phyloP scores from a whole-genome alignment of 805 yeast genomes.

The Candida pseudofarinosa region DNA sequence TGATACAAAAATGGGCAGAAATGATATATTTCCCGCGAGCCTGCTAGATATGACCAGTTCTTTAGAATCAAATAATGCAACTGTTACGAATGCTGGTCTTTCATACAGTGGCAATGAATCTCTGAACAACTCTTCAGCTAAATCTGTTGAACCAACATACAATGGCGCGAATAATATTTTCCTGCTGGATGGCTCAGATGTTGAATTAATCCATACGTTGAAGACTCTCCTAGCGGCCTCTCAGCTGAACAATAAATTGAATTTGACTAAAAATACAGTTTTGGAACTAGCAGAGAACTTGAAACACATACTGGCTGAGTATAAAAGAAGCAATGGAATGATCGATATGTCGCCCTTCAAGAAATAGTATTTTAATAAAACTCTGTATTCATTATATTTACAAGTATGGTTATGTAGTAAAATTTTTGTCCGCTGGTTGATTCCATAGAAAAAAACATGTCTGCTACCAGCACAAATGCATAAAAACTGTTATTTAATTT shows the following conservation, averaged over 20 bases:
- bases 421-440: no score
- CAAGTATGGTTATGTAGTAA: not conserved
- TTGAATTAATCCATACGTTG: not conserved
- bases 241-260: not conserved
- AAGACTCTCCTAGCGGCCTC: not conserved
- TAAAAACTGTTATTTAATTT: no score
- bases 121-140: not conserved
- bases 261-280: not conserved
- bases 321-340: not conserved
- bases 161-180: not conserved
- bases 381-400: not conserved
- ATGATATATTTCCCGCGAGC: not conserved
- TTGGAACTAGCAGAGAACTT: constrained; percentile 1
- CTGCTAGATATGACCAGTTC: not conserved
- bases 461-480: no score
- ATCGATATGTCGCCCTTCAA: not conserved
- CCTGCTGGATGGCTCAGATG: not conserved
- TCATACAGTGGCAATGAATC: not conserved
- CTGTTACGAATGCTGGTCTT: not conserved
- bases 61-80: not conserved
- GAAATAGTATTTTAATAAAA: not conserved
- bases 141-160: not conserved
- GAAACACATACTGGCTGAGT: constrained; percentile 1
- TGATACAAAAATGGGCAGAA: not conserved
- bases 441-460: no score